Conservation (phyloP, 805 yeast genomes). For the Komagataella pastoris region DNA sequence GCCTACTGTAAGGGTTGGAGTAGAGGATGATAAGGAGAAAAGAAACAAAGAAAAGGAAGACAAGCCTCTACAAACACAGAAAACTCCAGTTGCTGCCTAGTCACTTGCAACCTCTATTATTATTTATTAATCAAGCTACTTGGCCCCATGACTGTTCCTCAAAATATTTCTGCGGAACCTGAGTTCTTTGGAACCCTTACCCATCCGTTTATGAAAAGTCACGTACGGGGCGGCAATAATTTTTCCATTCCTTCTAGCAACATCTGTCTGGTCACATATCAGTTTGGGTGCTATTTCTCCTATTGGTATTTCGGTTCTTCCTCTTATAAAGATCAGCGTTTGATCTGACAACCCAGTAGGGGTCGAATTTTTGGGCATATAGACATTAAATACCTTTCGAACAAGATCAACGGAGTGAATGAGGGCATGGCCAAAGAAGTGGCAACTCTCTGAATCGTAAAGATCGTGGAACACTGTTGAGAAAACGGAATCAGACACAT, state of each 20-base stretch:
- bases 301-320: constrained; percentile 53
- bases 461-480: not conserved
- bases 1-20: constrained; percentile 10
- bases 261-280: constrained; percentile 3
- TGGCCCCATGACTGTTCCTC: constrained; percentile 13
- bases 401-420: constrained; percentile 49
- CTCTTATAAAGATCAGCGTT: constrained; percentile 35
- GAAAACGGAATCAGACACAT: constrained; percentile 9
- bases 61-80: constrained; percentile 6
- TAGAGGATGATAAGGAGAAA: constrained; percentile 7
- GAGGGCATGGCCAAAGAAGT: constrained; percentile 40
- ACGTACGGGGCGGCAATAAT: constrained; percentile 21
- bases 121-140: not conserved
- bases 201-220: constrained; percentile 20
- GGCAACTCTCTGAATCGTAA: constrained; percentile 3
- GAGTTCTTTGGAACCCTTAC: constrained; percentile 34
- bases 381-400: constrained; percentile 32
- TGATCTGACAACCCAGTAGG: constrained; percentile 9
- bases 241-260: constrained; percentile 4
- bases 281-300: constrained; percentile 20
- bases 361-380: constrained; percentile 28
- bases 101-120: too few species aligned
- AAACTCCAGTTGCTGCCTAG: not conserved
- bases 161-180: constrained; percentile 32
- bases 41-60: constrained; percentile 9